Evolutionary conservation across 2,329 filamentous ascomycete species (phyloP), one percentile per base, ranked within the genome.

Genomic region (Pochonia chlamydosporia): DNA sequence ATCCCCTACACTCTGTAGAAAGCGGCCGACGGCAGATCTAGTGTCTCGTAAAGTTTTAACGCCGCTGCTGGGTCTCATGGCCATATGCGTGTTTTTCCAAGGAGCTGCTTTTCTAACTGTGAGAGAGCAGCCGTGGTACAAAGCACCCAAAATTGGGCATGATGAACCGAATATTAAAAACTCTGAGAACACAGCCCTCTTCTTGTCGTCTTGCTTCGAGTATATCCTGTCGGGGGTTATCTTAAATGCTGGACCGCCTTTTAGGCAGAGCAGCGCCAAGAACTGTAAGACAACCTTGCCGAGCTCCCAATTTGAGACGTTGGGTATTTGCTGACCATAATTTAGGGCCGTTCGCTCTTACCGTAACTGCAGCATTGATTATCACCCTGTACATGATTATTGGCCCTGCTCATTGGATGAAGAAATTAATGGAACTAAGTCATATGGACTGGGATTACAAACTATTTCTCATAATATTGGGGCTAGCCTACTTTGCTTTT

Each of bases 201-300:
- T 99, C 71, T 70, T 97, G 25, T 74, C 91, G 5, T 95, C 87
- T 2, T 96, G 90, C 64, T 97, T 91, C 60, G 91, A 97, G 63
- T 99, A 99, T 65, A 95, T 95, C 31, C 75, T 96, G 20, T 87
- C 89, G 0, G 93, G 89, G 4, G 77, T 97, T 33, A 86, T 97
- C 1, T 75, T 99, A 25, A 95, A 87, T 57, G 89, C 93, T n/a
- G 95, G 93, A 1, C 83, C 81, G 28, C 93, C 93, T 1, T 99
- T 96, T 70, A 78, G 93, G 46, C 87, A 93, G 58, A 79, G 81
- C 14, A 89, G 90, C 72, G 73, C 73, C 16, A 78, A 85, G 49
- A 99, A 99, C 61, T 80, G 87, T 90, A 65, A 69, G 84, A 72
- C 7, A 25, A 5, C 23, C 13, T 28, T 23, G 28, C 14, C 21